Base-by-base conservation (phyloP, 75 land plant species). In the Cryptomeria japonica region DNA sequence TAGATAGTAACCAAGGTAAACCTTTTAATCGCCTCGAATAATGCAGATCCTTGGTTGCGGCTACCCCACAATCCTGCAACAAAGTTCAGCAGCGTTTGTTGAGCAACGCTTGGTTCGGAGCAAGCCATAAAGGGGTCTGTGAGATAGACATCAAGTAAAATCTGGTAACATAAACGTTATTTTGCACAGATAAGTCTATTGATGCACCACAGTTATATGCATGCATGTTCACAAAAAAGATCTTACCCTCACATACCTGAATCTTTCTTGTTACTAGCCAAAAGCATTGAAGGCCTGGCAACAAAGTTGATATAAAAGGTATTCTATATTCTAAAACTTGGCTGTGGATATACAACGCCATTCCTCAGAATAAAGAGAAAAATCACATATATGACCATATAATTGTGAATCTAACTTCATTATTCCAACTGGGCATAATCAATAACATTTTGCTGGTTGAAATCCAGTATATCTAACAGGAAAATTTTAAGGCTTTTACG, bases 121-220 rank as follows among this genome's bases (percentile, higher is more conserved):
- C 84, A 82, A 82, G 51, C 51, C 70, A 25, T 28, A 82, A 42
- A 82, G 25, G 51, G 51, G 84, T 82, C 84, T 82, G 84, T 82
- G 84, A 82, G 84, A 11, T 14, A 82, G 84, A 82, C 84, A 82
- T 82, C 84, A 82, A 82, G 84, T 82, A 82, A 82, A 82, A 82
- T 82, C 49, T 46, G 84, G 84, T 82, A 38, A 82, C 41, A n/a
- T 44, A 13, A 46, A 75, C 46, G 51, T 49, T 82, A 82, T 46
- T 42, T 44, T 82, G 53, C 84, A 82, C 84, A 44, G 47, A n/a
- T 13, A 82, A 82, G 49, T 46, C n/a, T 46, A 19, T 19, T 46
- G 84, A 11, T 82, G 34, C 49, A 39, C 47, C 49, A 82, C 53
- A 46, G 47, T 13, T 46, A 82, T 82, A 82, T 46, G 84, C 84